Base-by-base conservation (phyloP, 495 filamentous ascomycete species). In the Cairneyella variabilis region DNA sequence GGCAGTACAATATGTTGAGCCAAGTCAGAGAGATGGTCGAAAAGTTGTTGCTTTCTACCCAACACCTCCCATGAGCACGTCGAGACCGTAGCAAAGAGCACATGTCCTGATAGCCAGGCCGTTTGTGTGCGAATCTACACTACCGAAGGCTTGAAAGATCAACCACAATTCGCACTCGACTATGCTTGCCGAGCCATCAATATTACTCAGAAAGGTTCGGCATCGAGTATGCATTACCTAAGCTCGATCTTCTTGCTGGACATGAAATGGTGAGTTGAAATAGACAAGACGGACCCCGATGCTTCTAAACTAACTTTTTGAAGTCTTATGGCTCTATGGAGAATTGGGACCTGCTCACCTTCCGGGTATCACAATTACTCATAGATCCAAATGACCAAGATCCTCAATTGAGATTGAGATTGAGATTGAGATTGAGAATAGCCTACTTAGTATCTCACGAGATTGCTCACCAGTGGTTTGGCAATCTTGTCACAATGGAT, bases 401-500 rank as follows among this genome's bases (percentile, higher is more conserved):
- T 95, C 75, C 83, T 90, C 25, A n/a, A n/a, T n/a, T n/a, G n/a
- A n/a, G n/a, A n/a, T n/a, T n/a, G n/a, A n/a, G n/a, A n/a, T n/a
- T n/a, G n/a, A n/a, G n/a, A n/a, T n/a, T n/a, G n/a, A n/a, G n/a
- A n/a, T n/a, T n/a, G n/a, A n/a, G n/a, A n/a, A 85, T 96, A 59
- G 92, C 91, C 44, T 89, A 96, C 64, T 85, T 89, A 30, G 90
- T 98, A 11, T 89, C 93, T 76, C 93, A 98, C 72, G 93, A 98
- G 66, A 74, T 98, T 63, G 93, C 93, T 38, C 93, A 98, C 73
- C 93, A 98, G 70, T 98, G 93, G 92, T 97, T 98, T 62, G 93
- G 93, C 54, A 97, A 98, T 71, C 74, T 97, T 54, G 93, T 98
- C 39, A 98, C 93, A 37, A 98, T 98, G 92, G 91, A 97, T 69